These are phyloP conservation scores for Sclerospora graminicola DNA, from an alignment of 352 stramenopile genomes.

Conservation along the genomic window DNA sequence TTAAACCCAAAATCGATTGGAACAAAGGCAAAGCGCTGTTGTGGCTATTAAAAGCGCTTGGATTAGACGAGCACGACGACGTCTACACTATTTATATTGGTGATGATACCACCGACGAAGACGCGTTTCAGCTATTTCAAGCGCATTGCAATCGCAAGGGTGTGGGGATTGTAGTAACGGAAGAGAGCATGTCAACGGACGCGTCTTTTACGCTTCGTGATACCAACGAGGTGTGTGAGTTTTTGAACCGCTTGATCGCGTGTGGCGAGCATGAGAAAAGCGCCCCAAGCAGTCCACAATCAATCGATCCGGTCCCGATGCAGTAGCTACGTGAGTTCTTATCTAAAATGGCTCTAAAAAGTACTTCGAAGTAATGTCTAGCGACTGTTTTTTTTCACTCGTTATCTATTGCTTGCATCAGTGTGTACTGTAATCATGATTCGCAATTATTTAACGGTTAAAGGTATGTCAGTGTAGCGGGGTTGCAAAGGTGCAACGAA, in stretches of 20 bases:
- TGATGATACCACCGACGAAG: slow-evolving; percentile 86
- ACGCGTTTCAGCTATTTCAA: slow-evolving; percentile 71
- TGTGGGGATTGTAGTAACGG: slow-evolving; percentile 77
- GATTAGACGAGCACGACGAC: no score
- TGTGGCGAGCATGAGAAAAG: slow-evolving; percentile 19
- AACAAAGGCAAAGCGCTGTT: slow-evolving; percentile 87
- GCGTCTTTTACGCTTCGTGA: slow-evolving; percentile 67
- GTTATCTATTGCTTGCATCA: no score
- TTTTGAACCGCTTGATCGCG: slow-evolving; percentile 57
- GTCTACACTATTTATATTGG: slow-evolving; percentile 90
- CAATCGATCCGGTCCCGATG: slow-evolving; percentile 2
- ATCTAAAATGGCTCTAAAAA: no score
- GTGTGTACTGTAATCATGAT: no score
- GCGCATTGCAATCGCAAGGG: no score
- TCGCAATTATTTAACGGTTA: no score
- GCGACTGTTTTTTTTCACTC: no score
- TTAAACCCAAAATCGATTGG: slow-evolving; percentile 87
- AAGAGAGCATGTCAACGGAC: slow-evolving; percentile 54
- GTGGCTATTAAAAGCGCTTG: slow-evolving; percentile 87
- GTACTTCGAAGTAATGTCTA: no score
- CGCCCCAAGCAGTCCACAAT: slow-evolving; percentile 11
- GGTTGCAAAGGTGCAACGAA: no score
- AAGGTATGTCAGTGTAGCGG: no score
- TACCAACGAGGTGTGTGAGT: slow-evolving; percentile 60
- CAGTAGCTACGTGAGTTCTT: no score